Evolutionary conservation across 352 stramenopile species (phyloP).

Genomic region (Globisporangium spiculum): DNA sequence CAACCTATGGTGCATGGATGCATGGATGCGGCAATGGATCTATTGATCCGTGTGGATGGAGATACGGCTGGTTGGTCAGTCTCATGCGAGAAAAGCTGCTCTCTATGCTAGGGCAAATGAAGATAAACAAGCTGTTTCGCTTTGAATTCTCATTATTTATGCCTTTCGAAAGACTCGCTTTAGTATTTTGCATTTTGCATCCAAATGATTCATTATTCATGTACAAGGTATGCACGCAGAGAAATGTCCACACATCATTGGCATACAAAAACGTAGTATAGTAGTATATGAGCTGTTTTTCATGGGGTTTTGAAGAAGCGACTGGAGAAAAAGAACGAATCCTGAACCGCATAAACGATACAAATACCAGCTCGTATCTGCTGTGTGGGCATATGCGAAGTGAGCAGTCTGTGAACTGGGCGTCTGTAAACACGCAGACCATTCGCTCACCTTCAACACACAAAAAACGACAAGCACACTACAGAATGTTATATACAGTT

Average conservation of each 20-base stretch:
- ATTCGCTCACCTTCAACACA: neutral
- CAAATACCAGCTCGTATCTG: neutral
- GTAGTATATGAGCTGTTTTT: neutral
- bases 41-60: neutral
- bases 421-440: neutral
- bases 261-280: neutral
- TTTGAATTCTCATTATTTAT: neutral
- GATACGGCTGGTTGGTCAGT: neutral
- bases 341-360: neutral
- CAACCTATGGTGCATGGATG: neutral
- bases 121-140: neutral
- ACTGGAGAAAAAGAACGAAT: neutral
- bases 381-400: too few species aligned
- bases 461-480: neutral
- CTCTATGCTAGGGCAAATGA: neutral
- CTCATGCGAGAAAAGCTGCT: neutral
- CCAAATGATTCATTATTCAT: neutral
- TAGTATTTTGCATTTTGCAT: neutral
- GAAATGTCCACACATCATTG: neutral
- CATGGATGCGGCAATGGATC: neutral
- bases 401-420: neutral
- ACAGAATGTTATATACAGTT: too few species aligned
- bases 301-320: neutral
- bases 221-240: neutral
- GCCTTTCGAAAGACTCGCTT: neutral